These are phyloP conservation scores for Suhomyces coccinellae DNA, from an alignment of 1,139 yeast genomes.

Conservation along the genomic window DNA sequence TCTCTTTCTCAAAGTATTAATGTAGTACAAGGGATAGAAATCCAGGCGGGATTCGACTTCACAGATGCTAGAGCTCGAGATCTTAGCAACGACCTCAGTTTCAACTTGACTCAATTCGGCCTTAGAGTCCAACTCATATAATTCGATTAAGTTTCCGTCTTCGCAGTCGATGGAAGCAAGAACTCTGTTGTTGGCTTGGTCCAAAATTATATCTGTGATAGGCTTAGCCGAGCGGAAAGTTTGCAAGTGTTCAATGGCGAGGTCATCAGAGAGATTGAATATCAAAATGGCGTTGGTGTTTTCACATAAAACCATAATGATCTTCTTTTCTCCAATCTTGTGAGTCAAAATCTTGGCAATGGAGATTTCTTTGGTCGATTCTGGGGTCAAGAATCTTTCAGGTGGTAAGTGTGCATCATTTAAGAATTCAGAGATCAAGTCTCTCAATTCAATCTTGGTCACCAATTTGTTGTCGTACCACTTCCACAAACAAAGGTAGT, in stretches of 20 bases:
- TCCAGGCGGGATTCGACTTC: slow-evolving; percentile 44
- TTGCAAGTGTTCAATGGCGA: slow-evolving; percentile 25
- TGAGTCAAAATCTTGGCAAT: slow-evolving; percentile 48
- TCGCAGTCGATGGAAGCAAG: slow-evolving; percentile 51
- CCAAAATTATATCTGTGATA: slow-evolving; percentile 29
- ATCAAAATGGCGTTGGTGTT: slow-evolving; percentile 55
- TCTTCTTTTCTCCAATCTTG: slow-evolving; percentile 20
- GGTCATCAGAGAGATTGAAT: slow-evolving; percentile 33
- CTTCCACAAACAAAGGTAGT: slow-evolving; percentile 72
- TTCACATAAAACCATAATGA: slow-evolving; percentile 52
- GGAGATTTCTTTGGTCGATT: slow-evolving; percentile 52
- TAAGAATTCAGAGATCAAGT: slow-evolving; percentile 49
- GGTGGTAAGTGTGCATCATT: slow-evolving; percentile 66
- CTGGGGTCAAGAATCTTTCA: slow-evolving; percentile 59
- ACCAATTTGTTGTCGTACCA: slow-evolving; percentile 57
- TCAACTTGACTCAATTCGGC: slow-evolving; percentile 8
- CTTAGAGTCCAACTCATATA: slow-evolving; percentile 20
- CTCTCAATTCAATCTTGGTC: slow-evolving; percentile 50
- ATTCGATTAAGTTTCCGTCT: slow-evolving; percentile 32
- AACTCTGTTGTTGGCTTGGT: slow-evolving; percentile 24
- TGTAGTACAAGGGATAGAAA: slow-evolving; percentile 63
- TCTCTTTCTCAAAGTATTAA: slow-evolving; percentile 72
- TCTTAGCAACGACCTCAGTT: slow-evolving; percentile 13
- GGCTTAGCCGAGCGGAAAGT: slow-evolving; percentile 26
- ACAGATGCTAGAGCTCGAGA: slow-evolving; percentile 29